Evolutionary conservation across 225 moss, liverwort and hornwort genomes (phyloP).

Genomic region (Pleurozium schreberi): DNA sequence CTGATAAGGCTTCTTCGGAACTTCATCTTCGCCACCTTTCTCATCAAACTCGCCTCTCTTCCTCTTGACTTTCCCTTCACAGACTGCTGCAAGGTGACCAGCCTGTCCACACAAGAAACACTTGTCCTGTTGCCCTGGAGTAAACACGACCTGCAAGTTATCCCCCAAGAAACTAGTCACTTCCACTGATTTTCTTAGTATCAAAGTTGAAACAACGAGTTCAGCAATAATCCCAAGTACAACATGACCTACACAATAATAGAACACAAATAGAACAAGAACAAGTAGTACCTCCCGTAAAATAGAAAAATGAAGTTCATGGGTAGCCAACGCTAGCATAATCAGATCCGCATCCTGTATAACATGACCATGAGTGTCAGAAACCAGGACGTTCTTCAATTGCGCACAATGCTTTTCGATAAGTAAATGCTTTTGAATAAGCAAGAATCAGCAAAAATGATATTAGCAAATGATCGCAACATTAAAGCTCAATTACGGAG

Average conservation of each 20-base stretch:
- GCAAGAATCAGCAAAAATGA: background rate
- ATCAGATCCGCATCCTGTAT: constrained; percentile 96
- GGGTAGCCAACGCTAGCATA: constrained; percentile 98
- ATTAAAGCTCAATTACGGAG: background rate
- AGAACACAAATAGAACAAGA: background rate
- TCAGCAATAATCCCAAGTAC: background rate
- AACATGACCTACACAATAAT: background rate
- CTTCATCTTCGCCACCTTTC: constrained; percentile 64
- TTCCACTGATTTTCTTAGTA: background rate
- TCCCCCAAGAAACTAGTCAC: background rate
- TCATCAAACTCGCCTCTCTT: constrained; percentile 97
- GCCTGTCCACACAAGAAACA: constrained; percentile 94
- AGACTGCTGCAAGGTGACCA: constrained; percentile 91
- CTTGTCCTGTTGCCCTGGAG: constrained; percentile 95
- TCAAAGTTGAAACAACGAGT: background rate
- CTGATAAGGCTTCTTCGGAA: constrained; percentile 86
- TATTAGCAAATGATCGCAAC: background rate
- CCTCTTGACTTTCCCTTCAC: constrained; percentile 96
- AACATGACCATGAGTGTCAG: background rate
- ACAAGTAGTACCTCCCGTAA: constrained; percentile 62
- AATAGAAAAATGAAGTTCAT: constrained; percentile 95
- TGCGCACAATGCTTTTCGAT: background rate
- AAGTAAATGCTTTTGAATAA: background rate
- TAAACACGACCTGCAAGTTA: constrained; percentile 75
- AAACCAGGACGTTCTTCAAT: background rate